A percentile compares a stretch with the other conserved stretches of the same genome.
These are phyloP conservation scores for Filosporella fistucella DNA, from an alignment of 495 filamentous ascomycete genomes.

Conservation along the genomic window DNA sequence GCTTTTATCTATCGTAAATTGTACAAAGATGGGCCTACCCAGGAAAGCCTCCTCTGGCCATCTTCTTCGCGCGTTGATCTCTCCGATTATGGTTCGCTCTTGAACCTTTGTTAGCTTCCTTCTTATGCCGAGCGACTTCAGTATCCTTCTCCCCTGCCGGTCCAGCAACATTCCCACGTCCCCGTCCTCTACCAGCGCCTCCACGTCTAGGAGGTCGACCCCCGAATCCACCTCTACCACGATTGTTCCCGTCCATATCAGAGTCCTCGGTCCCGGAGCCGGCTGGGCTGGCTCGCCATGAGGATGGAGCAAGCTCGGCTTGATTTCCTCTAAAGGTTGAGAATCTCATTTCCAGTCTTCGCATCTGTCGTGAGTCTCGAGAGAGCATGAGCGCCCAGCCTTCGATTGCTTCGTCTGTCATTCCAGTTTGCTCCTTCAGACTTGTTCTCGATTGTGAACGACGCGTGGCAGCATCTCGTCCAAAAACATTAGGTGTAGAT, in stretches of 20 bases:
- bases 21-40: too few relatives aligned
- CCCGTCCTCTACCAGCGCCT: constrained; percentile 44
- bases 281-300: constrained; percentile 48
- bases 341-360: constrained; percentile 62
- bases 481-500: constrained; percentile 57
- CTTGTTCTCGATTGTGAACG: constrained; percentile 51
- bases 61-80: constrained; percentile 73
- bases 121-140: constrained; percentile 56
- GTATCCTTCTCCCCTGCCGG: constrained; percentile 54
- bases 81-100: constrained; percentile 63
- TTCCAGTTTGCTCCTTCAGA: constrained; percentile 73
- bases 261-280: constrained; percentile 42
- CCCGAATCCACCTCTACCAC: constrained; percentile 39
- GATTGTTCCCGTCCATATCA: constrained; percentile 29
- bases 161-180: constrained; percentile 54
- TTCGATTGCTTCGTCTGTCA: constrained; percentile 93
- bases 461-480: constrained; percentile 62
- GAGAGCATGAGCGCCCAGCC: constrained; percentile 86
- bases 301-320: constrained; percentile 52
- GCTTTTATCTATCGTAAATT: too few relatives aligned
- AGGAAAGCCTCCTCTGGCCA: constrained; percentile 49
- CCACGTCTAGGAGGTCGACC: constrained; percentile 43
- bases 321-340: constrained; percentile 57
- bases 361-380: constrained; percentile 61
- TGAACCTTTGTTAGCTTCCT: constrained; percentile 58